A percentile compares a stretch with the other conserved stretches of the same genome.
These are phyloP conservation scores for Nicotiana rustica DNA, from an alignment of 305 asterid genomes.

Conservation along the genomic window DNA sequence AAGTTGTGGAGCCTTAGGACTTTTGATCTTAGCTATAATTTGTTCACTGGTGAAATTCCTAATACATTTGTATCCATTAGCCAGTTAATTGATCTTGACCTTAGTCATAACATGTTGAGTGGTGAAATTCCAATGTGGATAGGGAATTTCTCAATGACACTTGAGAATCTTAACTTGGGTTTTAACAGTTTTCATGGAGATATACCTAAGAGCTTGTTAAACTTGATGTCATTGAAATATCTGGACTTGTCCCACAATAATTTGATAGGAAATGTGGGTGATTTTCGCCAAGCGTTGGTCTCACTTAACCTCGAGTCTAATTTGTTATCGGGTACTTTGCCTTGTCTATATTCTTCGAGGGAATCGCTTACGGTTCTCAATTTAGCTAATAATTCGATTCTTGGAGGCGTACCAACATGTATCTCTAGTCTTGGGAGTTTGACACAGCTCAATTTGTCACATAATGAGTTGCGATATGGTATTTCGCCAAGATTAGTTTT, in stretches of 20 bases:
- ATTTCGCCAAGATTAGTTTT: conserved; percentile 83
- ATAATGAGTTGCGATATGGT: conserved; percentile 69
- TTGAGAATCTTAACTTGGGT: conserved; percentile 61
- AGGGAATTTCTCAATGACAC: conserved; percentile 65
- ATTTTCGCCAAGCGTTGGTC: conserved; percentile 64
- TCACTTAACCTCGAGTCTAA: conserved; percentile 66
- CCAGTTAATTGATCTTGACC: conserved; percentile 56
- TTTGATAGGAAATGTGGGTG: conserved; percentile 62
- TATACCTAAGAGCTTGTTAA: conserved; percentile 62
- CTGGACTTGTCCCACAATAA: conserved; percentile 79
- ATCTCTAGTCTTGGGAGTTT: conserved; percentile 61
- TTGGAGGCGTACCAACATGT: conserved; percentile 88
- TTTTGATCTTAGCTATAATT: conserved; percentile 76
- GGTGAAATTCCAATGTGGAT: conserved; percentile 71
- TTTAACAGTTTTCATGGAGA: conserved; percentile 67
- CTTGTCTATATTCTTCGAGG: conserved; percentile 69
- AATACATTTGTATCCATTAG: conserved; percentile 42
- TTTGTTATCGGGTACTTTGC: conserved; percentile 70
- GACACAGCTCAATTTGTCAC: conserved; percentile 77
- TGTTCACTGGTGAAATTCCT: conserved; percentile 53
- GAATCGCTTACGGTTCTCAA: conserved; percentile 67
- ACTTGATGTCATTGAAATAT: conserved; percentile 50
- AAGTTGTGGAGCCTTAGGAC: conserved; percentile 48
- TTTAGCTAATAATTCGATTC: conserved; percentile 72
- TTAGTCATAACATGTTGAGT: conserved; percentile 61